phyloP scores from a whole-genome alignment of 352 stramenopile species.

The Globisporangium irregulare region DNA sequence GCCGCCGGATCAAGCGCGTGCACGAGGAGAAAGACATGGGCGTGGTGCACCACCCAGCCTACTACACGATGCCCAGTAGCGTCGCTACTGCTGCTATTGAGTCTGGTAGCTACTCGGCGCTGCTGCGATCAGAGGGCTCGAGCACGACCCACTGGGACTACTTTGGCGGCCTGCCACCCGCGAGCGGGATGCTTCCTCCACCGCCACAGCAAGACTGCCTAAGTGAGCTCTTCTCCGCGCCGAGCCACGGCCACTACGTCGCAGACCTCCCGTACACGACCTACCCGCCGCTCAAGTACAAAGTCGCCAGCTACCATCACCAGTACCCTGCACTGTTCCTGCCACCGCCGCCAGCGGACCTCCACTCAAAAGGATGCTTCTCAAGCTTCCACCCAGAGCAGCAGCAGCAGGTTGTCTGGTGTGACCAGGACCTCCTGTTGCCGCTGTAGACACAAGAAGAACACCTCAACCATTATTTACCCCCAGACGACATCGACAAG shows the following conservation, averaged over 20 bases:
- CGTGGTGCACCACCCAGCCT: background rate
- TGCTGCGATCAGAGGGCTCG: background rate
- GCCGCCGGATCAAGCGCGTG: conserved; percentile 11
- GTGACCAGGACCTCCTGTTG: conserved; percentile 6
- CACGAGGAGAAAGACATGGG: background rate
- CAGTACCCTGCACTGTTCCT: background rate
- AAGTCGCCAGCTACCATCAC: background rate
- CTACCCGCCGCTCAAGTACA: background rate
- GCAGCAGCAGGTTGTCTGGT: conserved; percentile 1
- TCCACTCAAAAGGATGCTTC: no score
- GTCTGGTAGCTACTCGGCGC: background rate
- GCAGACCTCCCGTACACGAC: conserved; percentile 1
- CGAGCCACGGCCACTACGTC: background rate
- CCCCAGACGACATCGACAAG: no score
- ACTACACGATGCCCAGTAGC: background rate
- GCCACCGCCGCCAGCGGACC: no score
- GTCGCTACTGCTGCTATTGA: background rate
- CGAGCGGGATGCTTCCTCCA: background rate
- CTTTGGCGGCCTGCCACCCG: background rate
- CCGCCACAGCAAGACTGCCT: background rate
- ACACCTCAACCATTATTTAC: no score
- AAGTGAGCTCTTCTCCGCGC: conserved; percentile 8
- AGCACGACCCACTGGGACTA: background rate
- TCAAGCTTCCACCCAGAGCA: no score
- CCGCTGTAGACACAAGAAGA: background rate